Evolutionary conservation across 495 filamentous ascomycete genomes (phyloP).

Genomic region (Saxophila tyrrhenica): DNA sequence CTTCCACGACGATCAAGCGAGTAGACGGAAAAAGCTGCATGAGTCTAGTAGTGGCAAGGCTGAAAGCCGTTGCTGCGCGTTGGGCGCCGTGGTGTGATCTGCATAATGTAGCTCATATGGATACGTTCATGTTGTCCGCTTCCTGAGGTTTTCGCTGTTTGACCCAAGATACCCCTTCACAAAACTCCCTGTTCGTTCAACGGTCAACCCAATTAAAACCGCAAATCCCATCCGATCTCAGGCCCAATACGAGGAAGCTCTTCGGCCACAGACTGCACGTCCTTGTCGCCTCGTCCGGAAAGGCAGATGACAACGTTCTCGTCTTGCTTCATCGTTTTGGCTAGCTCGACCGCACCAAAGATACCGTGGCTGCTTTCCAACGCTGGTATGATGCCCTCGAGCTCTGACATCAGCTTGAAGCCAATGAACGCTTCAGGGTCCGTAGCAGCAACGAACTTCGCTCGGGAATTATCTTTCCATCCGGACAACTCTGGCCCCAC

Average conservation of each 20-base stretch:
- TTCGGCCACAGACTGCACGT: slow-evolving; percentile 95
- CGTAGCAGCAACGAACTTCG: slow-evolving; percentile 81
- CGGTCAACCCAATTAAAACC: slow-evolving; percentile 35
- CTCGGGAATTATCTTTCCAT: slow-evolving; percentile 84
- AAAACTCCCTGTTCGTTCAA: background rate
- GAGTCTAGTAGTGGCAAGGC: background rate
- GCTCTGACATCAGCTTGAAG: slow-evolving; percentile 68
- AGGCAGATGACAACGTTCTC: slow-evolving; percentile 92
- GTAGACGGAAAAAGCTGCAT: background rate
- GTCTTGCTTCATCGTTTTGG: slow-evolving; percentile 80
- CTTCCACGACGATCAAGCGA: background rate
- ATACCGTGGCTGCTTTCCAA: slow-evolving; percentile 90
- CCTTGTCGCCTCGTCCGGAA: slow-evolving; percentile 89
- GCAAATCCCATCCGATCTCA: slow-evolving; percentile 89
- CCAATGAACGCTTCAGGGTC: slow-evolving; percentile 88
- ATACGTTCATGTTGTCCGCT: too few relatives aligned
- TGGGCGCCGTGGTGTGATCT: background rate
- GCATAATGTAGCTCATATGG: background rate
- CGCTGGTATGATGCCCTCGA: slow-evolving; percentile 94
- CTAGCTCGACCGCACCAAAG: slow-evolving; percentile 75
- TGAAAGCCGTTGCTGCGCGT: background rate
- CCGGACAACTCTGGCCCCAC: slow-evolving; percentile 82
- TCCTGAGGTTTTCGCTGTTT: too few relatives aligned
- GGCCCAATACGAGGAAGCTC: slow-evolving; percentile 83
- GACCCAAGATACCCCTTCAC: too few relatives aligned